These are phyloP conservation scores for Aspergillus sp. DNA, from an alignment of 2,329 filamentous ascomycete species.

Conservation along the genomic window DNA sequence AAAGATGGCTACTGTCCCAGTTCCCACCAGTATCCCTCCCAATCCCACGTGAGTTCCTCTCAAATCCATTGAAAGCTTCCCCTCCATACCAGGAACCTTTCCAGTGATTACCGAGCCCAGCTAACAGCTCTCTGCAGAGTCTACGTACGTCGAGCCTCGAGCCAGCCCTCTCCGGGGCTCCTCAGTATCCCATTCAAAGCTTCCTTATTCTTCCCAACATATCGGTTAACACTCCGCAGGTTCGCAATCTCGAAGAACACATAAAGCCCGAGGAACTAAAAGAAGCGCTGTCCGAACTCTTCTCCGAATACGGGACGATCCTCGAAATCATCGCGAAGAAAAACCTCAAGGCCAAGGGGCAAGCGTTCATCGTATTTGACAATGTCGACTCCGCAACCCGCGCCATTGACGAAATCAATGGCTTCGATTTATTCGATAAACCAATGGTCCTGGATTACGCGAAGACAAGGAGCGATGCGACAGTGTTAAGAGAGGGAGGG, in stretches of 20 bases:
- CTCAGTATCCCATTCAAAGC: slow-evolving; percentile 3
- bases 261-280: slow-evolving; percentile 78
- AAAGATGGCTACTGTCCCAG: slow-evolving; percentile 39
- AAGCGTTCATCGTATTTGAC: slow-evolving; percentile 93
- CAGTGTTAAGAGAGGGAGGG: slow-evolving; percentile 70
- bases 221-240: slow-evolving; percentile 32
- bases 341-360: slow-evolving; percentile 88
- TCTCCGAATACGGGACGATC: slow-evolving; percentile 83
- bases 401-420: slow-evolving; percentile 86
- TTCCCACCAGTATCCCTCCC: slow-evolving; percentile 31
- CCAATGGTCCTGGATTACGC: slow-evolving; percentile 83
- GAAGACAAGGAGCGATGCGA: slow-evolving; percentile 81
- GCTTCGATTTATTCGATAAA: slow-evolving; percentile 90
- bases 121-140: slow-evolving; percentile 32
- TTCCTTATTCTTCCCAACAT: slow-evolving; percentile 12
- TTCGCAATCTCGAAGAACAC: slow-evolving; percentile 87
- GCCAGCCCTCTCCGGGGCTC: not conserved
- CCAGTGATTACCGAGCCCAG: not conserved
- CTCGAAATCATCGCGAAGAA: slow-evolving; percentile 84
- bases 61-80: not conserved
- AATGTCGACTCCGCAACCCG: slow-evolving; percentile 71
- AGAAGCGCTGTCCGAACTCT: slow-evolving; percentile 71
- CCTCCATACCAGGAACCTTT: not conserved
- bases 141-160: slow-evolving; percentile 34
- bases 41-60: slow-evolving; percentile 40